Percentiles rank a stretch among this genome's conserved stretches.
Conservation (phyloP, 2,329 filamentous ascomycete species). For the Phymatotrichopsis omnivora region DNA sequence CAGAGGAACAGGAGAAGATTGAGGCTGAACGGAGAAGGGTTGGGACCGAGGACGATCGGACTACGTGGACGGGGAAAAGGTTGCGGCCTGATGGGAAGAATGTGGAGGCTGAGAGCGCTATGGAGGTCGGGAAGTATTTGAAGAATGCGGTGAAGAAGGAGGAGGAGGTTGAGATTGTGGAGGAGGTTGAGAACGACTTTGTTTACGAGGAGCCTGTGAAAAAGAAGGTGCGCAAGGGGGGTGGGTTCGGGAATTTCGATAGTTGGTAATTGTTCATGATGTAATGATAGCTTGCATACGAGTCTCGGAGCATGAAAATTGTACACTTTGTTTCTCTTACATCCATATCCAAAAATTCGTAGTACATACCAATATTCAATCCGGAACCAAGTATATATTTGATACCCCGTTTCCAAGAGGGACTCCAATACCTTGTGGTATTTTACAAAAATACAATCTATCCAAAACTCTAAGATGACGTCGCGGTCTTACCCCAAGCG, state of each 20-base stretch:
- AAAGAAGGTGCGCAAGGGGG: slow-evolving; percentile 70
- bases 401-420: too few relatives aligned
- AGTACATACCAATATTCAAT: too few relatives aligned
- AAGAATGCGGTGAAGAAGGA: slow-evolving; percentile 44
- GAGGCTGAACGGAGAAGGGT: slow-evolving; percentile 52
- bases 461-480: too few relatives aligned
- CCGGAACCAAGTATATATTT: too few relatives aligned
- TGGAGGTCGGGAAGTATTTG: slow-evolving; percentile 72
- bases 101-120: slow-evolving; percentile 40
- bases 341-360: too few relatives aligned
- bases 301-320: too few relatives aligned
- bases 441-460: too few relatives aligned
- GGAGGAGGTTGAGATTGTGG: slow-evolving; percentile 41
- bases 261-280: slow-evolving; percentile 64
- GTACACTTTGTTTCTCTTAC: too few relatives aligned
- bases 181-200: slow-evolving; percentile 50
- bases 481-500: slow-evolving; percentile 39
- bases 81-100: slow-evolving; percentile 56
- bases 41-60: slow-evolving; percentile 70
- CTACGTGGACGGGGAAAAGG: slow-evolving; percentile 94
- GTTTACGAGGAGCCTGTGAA: slow-evolving; percentile 57
- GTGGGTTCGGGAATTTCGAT: slow-evolving; percentile 86
- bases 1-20: slow-evolving; percentile 48
- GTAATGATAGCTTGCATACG: too few relatives aligned
- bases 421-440: too few relatives aligned